A percentile compares a stretch with the other conserved stretches of the same genome.
phyloP scores from a whole-genome alignment of 768 basidiomycete species.

The Tulasnella sp. region DNA sequence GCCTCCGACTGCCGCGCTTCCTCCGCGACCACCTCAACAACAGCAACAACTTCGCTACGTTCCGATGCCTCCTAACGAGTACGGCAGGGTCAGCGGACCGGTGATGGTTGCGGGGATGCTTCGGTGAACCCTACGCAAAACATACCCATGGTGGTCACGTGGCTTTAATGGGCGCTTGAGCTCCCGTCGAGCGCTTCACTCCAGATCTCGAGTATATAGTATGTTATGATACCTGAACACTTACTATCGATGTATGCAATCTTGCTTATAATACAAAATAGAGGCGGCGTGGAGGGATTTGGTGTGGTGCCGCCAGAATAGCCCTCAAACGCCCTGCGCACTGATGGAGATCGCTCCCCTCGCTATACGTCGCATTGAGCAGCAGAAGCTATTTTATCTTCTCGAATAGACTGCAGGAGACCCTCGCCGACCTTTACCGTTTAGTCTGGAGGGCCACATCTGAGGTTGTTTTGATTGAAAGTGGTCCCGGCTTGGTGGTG shows the following conservation, averaged over 20 bases:
- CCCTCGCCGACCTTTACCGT: too few relatives aligned
- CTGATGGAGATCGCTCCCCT: too few relatives aligned
- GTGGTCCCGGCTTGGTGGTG: not conserved
- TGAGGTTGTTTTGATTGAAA: conserved; percentile 2
- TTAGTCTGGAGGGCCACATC: not conserved
- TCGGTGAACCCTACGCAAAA: not conserved
- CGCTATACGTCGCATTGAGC: too few relatives aligned
- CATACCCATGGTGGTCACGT: not conserved
- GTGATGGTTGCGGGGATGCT: conserved; percentile 12
- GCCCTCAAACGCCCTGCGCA: too few relatives aligned
- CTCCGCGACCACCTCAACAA: conserved; percentile 1
- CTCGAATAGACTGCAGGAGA: too few relatives aligned
- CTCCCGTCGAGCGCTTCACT: not conserved
- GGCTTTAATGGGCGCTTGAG: not conserved
- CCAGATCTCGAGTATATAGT: not conserved
- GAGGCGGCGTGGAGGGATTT: too few relatives aligned
- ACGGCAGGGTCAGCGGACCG: conserved; percentile 11
- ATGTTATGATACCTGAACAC: not conserved
- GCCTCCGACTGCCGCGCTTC: conserved; percentile 10
- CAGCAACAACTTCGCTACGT: conserved; percentile 3
- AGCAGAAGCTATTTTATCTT: too few relatives aligned
- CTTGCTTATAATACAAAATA: too few relatives aligned
- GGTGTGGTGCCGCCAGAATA: too few relatives aligned
- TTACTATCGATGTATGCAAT: not conserved
- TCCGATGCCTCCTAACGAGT: conserved; percentile 11